phyloP scores from a whole-genome alignment of 2,329 filamentous ascomycete species.

The Blumeria graminis region DNA sequence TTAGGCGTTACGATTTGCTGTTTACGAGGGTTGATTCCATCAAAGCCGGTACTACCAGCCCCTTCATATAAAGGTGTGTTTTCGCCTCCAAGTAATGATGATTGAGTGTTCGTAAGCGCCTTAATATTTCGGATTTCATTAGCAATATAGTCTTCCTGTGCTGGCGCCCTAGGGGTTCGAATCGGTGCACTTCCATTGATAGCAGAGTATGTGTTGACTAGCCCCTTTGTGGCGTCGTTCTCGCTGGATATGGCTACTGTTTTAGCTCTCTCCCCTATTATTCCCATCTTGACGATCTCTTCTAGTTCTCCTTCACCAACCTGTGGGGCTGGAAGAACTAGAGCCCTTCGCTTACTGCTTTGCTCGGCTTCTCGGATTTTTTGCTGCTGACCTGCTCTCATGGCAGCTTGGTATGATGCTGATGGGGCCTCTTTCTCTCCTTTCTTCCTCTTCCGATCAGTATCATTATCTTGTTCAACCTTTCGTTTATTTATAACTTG shows the following conservation, averaged over 20 bases:
- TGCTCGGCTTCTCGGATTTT: conserved; percentile 90
- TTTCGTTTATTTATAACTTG: conserved; percentile 84
- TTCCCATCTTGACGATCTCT: conserved; percentile 96
- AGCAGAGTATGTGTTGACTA: conserved; percentile 68
- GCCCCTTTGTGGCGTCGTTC: conserved; percentile 60
- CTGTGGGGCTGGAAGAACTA: conserved; percentile 74
- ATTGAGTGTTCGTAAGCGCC: conserved; percentile 79
- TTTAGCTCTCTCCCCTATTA: conserved; percentile 71
- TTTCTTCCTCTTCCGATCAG: conserved; percentile 62
- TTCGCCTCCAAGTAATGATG: conserved; percentile 76
- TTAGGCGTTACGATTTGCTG: conserved; percentile 81
- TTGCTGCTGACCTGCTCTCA: conserved; percentile 84
- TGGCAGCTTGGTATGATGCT: conserved; percentile 60
- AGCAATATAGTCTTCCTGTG: conserved; percentile 83
- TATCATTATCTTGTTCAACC: conserved; percentile 65
- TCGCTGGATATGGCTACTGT: conserved; percentile 52
- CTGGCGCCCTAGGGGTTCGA: conserved; percentile 70
- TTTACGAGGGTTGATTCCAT: conserved; percentile 57
- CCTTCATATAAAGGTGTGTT: conserved; percentile 77
- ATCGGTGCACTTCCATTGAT: conserved; percentile 69
- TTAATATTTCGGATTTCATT: conserved; percentile 92
- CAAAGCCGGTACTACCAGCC: conserved; percentile 61
- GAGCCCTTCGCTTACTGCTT: conserved; percentile 66
- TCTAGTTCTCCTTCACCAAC: conserved; percentile 83
- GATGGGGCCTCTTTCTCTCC: conserved; percentile 64